Conservation (phyloP, 2,329 filamentous ascomycete genomes). For the Fusarium multiceps region DNA sequence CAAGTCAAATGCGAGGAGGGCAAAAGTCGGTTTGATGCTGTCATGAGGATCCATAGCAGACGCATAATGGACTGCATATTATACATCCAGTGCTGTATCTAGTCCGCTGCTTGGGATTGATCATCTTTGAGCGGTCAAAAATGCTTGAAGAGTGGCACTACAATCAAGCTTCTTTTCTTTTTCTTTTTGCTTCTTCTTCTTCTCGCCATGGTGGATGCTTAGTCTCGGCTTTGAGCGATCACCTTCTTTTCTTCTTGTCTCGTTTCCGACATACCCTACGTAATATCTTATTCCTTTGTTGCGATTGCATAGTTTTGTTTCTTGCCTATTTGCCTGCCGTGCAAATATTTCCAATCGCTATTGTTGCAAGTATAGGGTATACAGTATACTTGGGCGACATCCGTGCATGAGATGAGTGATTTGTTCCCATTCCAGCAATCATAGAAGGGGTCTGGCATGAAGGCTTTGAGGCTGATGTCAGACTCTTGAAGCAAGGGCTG, state of each 20-base stretch:
- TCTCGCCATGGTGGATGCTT: background rate
- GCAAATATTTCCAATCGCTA: background rate
- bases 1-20: conserved; percentile 12
- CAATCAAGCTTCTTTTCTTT: background rate
- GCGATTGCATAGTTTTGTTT: background rate
- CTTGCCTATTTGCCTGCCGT: background rate
- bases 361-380: conserved; percentile 14
- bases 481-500: conserved; percentile 9
- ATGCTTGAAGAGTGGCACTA: background rate
- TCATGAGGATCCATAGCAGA: conserved; percentile 17
- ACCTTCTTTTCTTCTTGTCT: background rate
- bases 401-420: background rate
- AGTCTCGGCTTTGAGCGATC: conserved; percentile 1
- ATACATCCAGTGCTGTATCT: background rate
- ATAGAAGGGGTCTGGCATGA: conserved; percentile 16
- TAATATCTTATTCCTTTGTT: background rate
- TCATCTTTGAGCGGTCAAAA: conserved; percentile 6
- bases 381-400: conserved; percentile 11
- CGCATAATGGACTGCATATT: conserved; percentile 13
- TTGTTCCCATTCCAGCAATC: conserved; percentile 25
- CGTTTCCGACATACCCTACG: background rate
- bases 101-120: conserved; percentile 10
- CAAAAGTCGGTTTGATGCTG: background rate
- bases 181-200: conserved; percentile 25
- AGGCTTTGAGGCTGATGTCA: conserved; percentile 18